Evolutionary conservation across 805 yeast species (phyloP), one percentile per base, ranked within the genome.

Genomic region (Ogataea parapolymorpha): DNA sequence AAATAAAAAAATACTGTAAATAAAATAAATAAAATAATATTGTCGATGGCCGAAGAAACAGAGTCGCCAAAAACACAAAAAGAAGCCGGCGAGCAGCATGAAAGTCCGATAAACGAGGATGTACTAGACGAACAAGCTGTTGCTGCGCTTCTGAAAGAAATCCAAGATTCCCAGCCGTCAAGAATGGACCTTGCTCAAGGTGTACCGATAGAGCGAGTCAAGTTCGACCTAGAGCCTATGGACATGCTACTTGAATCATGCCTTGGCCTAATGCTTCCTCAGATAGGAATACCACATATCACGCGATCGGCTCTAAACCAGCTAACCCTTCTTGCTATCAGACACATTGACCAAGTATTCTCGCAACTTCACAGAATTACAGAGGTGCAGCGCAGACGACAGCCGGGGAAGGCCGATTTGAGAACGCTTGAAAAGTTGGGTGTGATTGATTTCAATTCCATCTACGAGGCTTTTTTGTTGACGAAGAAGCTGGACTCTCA

Each of bases 331-430:
- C 50, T 71, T 27, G 61, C 70, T 0, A 54, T 55, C 13, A 50
- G 56, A 9, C 70, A 67, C 41, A 50, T 75, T 36, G 55, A 65
- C 32, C 63, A 65, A 12, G 41, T 80, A 40, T 53, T 71, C 7
- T 48, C 54, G 2, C 61, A 69, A 22, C 51, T 83, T 18, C 77
- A 75, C 34, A 71, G 71, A 45, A 59, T 76, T 25, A 70, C 80
- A 3, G 79, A 78, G 41, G 59, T 75, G 1, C 90, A 83, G 57
- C 66, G 91, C 50, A 70, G 89, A 37, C 63, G 68, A 14, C 56
- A 58, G n/a, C 79, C 83, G 1, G 66, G 82, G 0, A 63, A 71
- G 14, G 64, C 62, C 22, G 90, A 84, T 57, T 41, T 80, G 9
- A 58, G 62, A 16, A 50, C 78, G 37, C 56, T 79, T 35, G 49